phyloP scores from a whole-genome alignment of 768 basidiomycete species.

The Russula griseocarnosa region DNA sequence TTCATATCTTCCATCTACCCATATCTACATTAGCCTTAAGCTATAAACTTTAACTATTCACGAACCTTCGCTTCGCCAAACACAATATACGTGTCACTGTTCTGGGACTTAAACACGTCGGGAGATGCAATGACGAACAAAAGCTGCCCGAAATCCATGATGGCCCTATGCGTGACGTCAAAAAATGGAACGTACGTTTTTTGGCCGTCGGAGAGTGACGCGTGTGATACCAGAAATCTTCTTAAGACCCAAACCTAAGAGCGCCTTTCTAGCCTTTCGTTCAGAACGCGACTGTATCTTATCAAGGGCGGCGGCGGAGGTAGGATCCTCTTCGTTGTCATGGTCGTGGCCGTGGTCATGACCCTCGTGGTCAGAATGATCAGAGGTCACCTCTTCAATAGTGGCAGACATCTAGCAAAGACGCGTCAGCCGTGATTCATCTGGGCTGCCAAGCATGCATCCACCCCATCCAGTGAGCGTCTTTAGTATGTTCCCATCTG shows the following conservation, averaged over 20 bases:
- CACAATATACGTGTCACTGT: constrained; percentile 98
- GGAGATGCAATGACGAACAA: constrained; percentile 90
- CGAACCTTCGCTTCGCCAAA: constrained; percentile 93
- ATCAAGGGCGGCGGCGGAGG: constrained; percentile 77
- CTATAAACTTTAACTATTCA: background rate
- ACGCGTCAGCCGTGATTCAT: constrained; percentile 33
- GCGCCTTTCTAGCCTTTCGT: constrained; percentile 92
- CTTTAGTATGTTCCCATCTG: background rate
- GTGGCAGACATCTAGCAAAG: constrained; percentile 64
- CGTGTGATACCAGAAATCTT: constrained; percentile 90
- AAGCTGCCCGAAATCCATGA: constrained; percentile 43
- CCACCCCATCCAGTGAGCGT: constrained; percentile 35
- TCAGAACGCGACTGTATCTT: constrained; percentile 94
- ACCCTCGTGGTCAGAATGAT: constrained; percentile 66
- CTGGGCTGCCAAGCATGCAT: constrained; percentile 35
- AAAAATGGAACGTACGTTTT: constrained; percentile 62
- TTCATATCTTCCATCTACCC: constrained; percentile 82
- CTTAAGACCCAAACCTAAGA: constrained; percentile 87
- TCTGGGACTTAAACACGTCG: constrained; percentile 96
- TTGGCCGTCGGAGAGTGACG: constrained; percentile 90
- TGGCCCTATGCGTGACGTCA: background rate
- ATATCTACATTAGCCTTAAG: background rate
- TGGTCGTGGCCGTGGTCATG: constrained; percentile 51
- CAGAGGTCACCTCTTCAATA: constrained; percentile 79
- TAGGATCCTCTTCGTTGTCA: constrained; percentile 73